Evolutionary conservation across 2,329 filamentous ascomycete genomes (phyloP).

Genomic region (Coniella lustricola): DNA sequence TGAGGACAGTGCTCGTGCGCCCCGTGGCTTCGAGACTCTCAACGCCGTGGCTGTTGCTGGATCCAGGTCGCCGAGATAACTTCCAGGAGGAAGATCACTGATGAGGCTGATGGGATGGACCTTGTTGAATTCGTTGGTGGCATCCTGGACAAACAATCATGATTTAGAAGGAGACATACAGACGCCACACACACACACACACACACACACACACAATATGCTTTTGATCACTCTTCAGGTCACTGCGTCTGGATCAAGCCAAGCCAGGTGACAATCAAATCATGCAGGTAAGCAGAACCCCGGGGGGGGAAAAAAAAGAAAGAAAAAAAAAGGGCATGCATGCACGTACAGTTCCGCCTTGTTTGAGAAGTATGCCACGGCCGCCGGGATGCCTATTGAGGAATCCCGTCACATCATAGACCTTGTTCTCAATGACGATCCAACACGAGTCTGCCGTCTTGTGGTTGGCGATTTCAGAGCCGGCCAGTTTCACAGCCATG

Average conservation of each 20-base stretch:
- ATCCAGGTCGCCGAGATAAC: slow-evolving; percentile 23
- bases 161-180: too few relatives aligned
- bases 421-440: slow-evolving; percentile 27
- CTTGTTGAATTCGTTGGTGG: slow-evolving; percentile 25
- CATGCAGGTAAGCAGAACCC: too few relatives aligned
- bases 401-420: slow-evolving; percentile 33
- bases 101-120: slow-evolving; percentile 25
- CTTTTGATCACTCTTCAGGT: too few relatives aligned
- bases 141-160: slow-evolving; percentile 20
- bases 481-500: slow-evolving; percentile 19
- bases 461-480: slow-evolving; percentile 29
- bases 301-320: too few relatives aligned
- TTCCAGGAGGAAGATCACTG: slow-evolving; percentile 24
- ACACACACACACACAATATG: too few relatives aligned
- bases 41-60: slow-evolving; percentile 20
- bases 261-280: too few relatives aligned
- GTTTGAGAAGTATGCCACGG: slow-evolving; percentile 23
- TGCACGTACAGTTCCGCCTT: slow-evolving; percentile 25
- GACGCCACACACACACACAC: too few relatives aligned
- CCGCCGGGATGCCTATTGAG: slow-evolving; percentile 27
- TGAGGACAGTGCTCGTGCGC: background rate
- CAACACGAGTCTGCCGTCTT: slow-evolving; percentile 29
- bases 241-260: too few relatives aligned
- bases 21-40: slow-evolving; percentile 11
- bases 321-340: too few relatives aligned